Evolutionary conservation across 129 eudicot genomes (phyloP).

Genomic region (Centaurea solstitialis): DNA sequence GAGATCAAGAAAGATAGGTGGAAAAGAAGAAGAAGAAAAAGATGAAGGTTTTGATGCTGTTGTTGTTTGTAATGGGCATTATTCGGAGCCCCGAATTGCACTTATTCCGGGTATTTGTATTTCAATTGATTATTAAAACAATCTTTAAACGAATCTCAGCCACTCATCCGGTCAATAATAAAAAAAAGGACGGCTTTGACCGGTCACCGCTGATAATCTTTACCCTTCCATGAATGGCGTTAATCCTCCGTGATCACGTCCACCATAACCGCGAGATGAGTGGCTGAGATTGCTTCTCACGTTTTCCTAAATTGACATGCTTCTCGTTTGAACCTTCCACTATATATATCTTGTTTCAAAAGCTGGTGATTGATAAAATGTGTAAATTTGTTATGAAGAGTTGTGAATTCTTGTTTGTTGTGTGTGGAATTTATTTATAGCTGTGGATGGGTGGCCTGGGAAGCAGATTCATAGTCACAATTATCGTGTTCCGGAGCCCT

Average conservation of each 20-base stretch:
- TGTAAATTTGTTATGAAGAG: neutral
- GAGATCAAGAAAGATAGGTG: slow-evolving; percentile 34
- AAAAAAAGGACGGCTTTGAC: too few species aligned
- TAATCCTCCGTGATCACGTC: too few species aligned
- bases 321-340: too few species aligned
- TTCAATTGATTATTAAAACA: neutral
- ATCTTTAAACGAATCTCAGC: too few species aligned
- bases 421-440: slow-evolving; percentile 36
- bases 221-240: too few species aligned
- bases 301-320: too few species aligned
- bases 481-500: slow-evolving; percentile 85
- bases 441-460: slow-evolving; percentile 86
- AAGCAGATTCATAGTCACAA: slow-evolving; percentile 94
- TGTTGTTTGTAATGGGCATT: slow-evolving; percentile 86
- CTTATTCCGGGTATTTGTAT: slow-evolving; percentile 63
- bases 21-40: slow-evolving; percentile 4
- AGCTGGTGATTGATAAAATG: too few species aligned
- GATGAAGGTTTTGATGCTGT: slow-evolving; percentile 85
- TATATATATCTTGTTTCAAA: too few species aligned
- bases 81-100: slow-evolving; percentile 83
- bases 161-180: too few species aligned
- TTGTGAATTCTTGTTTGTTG: neutral
- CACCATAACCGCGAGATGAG: too few species aligned
- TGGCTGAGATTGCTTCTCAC: too few species aligned
- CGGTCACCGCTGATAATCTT: too few species aligned